Base-by-base conservation (phyloP, 768 basidiomycete genomes). In the Porpolomopsis calyptriformis region DNA sequence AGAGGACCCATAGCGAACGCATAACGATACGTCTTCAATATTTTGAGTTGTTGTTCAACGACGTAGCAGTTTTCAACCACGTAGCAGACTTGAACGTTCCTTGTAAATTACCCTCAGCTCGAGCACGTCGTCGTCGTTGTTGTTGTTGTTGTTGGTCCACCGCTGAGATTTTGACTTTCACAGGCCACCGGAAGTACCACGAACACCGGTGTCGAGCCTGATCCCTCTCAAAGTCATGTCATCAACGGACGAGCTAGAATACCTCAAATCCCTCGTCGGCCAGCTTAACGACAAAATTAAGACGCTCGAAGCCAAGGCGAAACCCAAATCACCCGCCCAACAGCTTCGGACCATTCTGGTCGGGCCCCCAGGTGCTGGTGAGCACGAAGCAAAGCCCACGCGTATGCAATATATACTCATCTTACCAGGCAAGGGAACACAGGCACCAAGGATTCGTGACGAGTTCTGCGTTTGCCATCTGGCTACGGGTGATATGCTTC, bases 401-500 rank as follows among this genome's bases (percentile, higher is more conserved):
- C 27, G 37, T 20, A 52, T 23, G 47, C 46, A 20, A 35, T 29
- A n/a, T 29, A 18, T 22, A 19, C n/a, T 36, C 4, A 19, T 31
- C 29, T 53, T 25, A 47, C 23, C 59, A 96, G 94, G 94, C 54
- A 99, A 99, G 74, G 96, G 96, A 22, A 99, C 96, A 2, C 96
- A 99, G 65, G 96, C 92, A 0, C 94, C 96, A 4, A 77, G 73
- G 61, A 92, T 99, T 69, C 80, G 83, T 43, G 82, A 90, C 52
- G 77, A 87, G 59, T 99, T 86, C 72, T 93, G 91, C 60, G 80
- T 99, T 37, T 99, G 96, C 72, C 96, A 99, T 70, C 72, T 99
- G 55, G 94, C 96, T 20, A 99, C 96, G 24, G 96, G 96, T 16
- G 96, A 99, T 71, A 94, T 99, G 91, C 75, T 99, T 48, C 85